Conservation (phyloP, 352 stramenopile species). For the Pythium rhizo-oryzae region DNA sequence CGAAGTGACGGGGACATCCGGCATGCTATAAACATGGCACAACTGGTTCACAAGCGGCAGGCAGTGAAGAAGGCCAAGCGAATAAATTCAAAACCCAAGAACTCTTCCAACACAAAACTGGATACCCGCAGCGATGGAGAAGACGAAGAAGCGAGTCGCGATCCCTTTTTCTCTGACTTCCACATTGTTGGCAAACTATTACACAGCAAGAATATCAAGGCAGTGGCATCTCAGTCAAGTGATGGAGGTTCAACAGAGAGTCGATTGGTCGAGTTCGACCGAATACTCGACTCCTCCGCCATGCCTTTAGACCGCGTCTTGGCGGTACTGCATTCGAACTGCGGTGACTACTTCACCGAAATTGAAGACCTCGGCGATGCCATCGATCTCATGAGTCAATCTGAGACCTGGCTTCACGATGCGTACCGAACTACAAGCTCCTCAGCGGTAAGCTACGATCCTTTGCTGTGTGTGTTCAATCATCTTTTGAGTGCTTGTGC, state of each 20-base stretch:
- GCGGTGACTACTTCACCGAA: constrained; percentile 66
- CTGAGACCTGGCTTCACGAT: constrained; percentile 55
- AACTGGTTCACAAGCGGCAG: constrained; percentile 39
- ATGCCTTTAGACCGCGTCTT: constrained; percentile 65
- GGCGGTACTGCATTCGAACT: constrained; percentile 78
- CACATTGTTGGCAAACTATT: constrained; percentile 81
- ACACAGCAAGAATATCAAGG: constrained; percentile 44
- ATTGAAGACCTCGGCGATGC: constrained; percentile 69
- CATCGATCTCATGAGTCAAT: constrained; percentile 73
- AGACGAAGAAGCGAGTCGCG: constrained; percentile 34
- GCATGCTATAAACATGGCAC: constrained; percentile 79
- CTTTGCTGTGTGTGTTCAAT: too few relatives aligned
- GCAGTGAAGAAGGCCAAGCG: not conserved
- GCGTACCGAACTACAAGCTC: constrained; percentile 53
- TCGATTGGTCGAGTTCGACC: constrained; percentile 38
- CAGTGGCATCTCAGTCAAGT: not conserved
- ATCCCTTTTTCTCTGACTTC: constrained; percentile 82
- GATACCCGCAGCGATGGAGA: constrained; percentile 4
- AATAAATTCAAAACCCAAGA: constrained; percentile 11
- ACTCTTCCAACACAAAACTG: constrained; percentile 2
- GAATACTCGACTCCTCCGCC: constrained; percentile 53
- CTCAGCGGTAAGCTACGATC: constrained; percentile 41
- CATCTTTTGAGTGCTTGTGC: too few relatives aligned
- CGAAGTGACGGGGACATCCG: constrained; percentile 76
- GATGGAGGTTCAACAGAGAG: not conserved